Conservation (phyloP, 257 asterid genomes). For the Ehretia macrophylla region DNA sequence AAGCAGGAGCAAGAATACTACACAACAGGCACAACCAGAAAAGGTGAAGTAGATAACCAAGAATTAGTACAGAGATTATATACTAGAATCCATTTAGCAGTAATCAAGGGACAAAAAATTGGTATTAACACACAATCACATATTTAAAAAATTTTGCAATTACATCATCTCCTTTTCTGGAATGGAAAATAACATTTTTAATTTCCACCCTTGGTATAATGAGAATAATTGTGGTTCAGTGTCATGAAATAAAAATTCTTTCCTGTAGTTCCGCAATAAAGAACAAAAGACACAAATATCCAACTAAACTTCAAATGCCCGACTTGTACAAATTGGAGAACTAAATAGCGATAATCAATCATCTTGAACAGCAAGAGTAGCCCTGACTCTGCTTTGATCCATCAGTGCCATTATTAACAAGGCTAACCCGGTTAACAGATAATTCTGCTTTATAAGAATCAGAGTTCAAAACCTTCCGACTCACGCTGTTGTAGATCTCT, state of each 20-base stretch:
- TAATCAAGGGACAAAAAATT: too few species aligned
- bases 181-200: background rate
- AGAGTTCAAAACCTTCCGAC: constrained; percentile 66
- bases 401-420: constrained; percentile 34
- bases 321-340: background rate
- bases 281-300: background rate
- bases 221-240: too few species aligned
- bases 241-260: background rate
- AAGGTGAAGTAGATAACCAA: too few species aligned
- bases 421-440: constrained; percentile 51
- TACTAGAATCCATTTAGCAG: too few species aligned
- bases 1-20: too few species aligned
- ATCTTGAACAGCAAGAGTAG: constrained; percentile 54
- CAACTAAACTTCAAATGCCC: background rate
- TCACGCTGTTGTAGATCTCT: constrained; percentile 51
- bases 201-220: background rate
- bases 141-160: too few species aligned
- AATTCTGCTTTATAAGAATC: constrained; percentile 57
- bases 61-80: too few species aligned
- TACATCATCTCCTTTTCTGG: background rate
- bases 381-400: constrained; percentile 38
- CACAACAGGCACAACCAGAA: too few species aligned
- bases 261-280: background rate
- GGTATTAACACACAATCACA: too few species aligned
- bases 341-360: constrained; percentile 10